Percentiles rank a stretch among this genome's conserved stretches.
Evolutionary conservation across 2,329 filamentous ascomycete species (phyloP).

Genomic region (Alternaria gansuensis): DNA sequence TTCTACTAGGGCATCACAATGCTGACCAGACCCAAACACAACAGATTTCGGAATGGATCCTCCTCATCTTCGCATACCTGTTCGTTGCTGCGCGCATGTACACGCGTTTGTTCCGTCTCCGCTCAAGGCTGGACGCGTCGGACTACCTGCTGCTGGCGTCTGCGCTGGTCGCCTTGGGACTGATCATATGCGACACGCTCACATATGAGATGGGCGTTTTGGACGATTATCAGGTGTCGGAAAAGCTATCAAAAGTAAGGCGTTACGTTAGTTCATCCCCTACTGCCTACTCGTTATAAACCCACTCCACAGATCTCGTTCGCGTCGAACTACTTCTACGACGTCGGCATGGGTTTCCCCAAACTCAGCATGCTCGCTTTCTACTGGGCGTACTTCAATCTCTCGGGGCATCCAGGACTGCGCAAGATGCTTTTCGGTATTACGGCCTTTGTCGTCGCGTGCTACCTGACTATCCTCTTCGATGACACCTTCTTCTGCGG

Average conservation of each 20-base stretch:
- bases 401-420: conserved; percentile 28
- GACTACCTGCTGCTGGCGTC: conserved; percentile 31
- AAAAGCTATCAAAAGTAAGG: conserved; percentile 32
- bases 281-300: neutral
- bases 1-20: neutral
- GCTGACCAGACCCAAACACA: conserved; percentile 1
- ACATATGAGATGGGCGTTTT: conserved; percentile 25
- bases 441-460: conserved; percentile 31
- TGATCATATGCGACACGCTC: conserved; percentile 33
- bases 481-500: conserved; percentile 39
- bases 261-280: too few species aligned
- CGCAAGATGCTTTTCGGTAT: conserved; percentile 36
- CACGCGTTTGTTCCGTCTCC: conserved; percentile 27
- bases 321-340: conserved; percentile 39
- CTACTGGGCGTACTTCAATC: conserved; percentile 37
- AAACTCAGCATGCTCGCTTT: conserved; percentile 40
- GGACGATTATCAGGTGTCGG: conserved; percentile 30
- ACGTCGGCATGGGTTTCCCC: conserved; percentile 38
- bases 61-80: conserved; percentile 27
- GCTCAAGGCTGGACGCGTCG: conserved; percentile 27
- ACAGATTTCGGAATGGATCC: conserved; percentile 36
- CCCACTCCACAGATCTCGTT: conserved; percentile 29
- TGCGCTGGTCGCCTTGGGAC: conserved; percentile 16
- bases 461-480: conserved; percentile 34
- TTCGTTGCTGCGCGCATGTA: conserved; percentile 33